These are phyloP conservation scores for Tubosaeta brunneosetosa DNA, from an alignment of 768 basidiomycete species.

Conservation along the genomic window DNA sequence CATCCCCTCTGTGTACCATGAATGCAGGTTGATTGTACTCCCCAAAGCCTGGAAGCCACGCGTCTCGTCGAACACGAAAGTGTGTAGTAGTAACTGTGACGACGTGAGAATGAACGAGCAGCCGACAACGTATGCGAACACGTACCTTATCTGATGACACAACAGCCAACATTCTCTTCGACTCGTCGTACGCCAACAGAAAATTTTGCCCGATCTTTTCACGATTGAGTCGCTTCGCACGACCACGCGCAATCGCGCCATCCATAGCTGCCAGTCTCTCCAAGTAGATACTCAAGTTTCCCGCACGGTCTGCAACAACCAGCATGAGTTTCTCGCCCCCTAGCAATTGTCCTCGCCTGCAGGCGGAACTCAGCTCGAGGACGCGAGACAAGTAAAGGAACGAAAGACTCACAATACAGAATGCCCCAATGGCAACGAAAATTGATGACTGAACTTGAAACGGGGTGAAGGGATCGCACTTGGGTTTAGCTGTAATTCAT, in stretches of 20 bases:
- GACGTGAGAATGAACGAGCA: rapidly evolving
- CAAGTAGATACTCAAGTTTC: constrained; percentile 36
- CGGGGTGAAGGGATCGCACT: constrained; percentile 24
- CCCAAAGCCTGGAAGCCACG: constrained; percentile 41
- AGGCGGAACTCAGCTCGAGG: neutral
- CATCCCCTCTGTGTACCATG: constrained; percentile 37
- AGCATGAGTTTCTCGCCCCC: constrained; percentile 38
- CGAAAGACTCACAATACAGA: constrained; percentile 13
- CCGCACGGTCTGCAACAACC: constrained; percentile 34
- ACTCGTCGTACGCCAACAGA: too few species aligned
- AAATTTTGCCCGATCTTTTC: too few species aligned
- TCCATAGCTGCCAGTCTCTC: constrained; percentile 33
- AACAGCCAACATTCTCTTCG: too few species aligned
- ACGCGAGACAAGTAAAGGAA: neutral
- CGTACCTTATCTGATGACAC: constrained; percentile 40
- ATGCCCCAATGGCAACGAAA: constrained; percentile 17
- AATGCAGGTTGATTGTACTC: constrained; percentile 34
- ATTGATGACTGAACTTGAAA: constrained; percentile 13
- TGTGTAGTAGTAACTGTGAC: constrained; percentile 36
- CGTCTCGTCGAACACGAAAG: constrained; percentile 45
- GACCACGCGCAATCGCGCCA: constrained; percentile 24
- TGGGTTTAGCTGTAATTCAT: too few species aligned
- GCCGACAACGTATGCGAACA: neutral
- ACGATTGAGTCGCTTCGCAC: too few species aligned
- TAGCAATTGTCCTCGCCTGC: constrained; percentile 39